Percentiles rank a stretch among this genome's conserved stretches.
Evolutionary conservation across 1,139 yeast genomes (phyloP).

Genomic region (Suhomyces taliae): DNA sequence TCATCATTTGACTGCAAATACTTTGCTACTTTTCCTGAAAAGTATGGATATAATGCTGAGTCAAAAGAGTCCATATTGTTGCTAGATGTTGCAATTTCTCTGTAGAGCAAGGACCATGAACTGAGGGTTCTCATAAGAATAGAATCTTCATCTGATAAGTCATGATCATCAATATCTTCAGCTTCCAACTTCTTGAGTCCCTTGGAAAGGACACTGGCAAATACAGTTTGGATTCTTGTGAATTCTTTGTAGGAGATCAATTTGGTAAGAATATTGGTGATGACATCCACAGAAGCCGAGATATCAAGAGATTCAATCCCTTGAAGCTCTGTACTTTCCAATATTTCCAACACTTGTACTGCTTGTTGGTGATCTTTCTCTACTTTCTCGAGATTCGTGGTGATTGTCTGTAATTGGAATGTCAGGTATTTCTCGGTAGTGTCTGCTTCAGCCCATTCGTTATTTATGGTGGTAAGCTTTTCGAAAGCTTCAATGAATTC

Average conservation of each 20-base stretch:
- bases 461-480: conserved; percentile 17
- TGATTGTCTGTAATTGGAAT: conserved; percentile 18
- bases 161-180: not conserved
- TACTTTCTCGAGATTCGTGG: conserved; percentile 1
- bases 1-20: conserved; percentile 4
- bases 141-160: conserved; percentile 3
- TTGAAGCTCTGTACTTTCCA: not conserved
- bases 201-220: conserved; percentile 2
- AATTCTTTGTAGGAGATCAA: conserved; percentile 1
- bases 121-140: conserved; percentile 10
- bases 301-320: not conserved
- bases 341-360: not conserved
- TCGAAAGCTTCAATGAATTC: conserved; percentile 13
- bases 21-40: conserved; percentile 3
- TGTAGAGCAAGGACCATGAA: conserved; percentile 18
- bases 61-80: conserved; percentile 11
- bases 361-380: conserved; percentile 5
- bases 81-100: conserved; percentile 11
- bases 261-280: not conserved
- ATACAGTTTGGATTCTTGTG: not conserved
- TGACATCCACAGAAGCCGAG: not conserved
- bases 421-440: conserved; percentile 21
- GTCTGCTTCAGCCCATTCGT: conserved; percentile 17
- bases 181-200: not conserved
- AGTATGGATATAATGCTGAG: conserved; percentile 9